phyloP scores from a whole-genome alignment of 148 eudicot genomes.

The Arctostaphylos glauca region DNA sequence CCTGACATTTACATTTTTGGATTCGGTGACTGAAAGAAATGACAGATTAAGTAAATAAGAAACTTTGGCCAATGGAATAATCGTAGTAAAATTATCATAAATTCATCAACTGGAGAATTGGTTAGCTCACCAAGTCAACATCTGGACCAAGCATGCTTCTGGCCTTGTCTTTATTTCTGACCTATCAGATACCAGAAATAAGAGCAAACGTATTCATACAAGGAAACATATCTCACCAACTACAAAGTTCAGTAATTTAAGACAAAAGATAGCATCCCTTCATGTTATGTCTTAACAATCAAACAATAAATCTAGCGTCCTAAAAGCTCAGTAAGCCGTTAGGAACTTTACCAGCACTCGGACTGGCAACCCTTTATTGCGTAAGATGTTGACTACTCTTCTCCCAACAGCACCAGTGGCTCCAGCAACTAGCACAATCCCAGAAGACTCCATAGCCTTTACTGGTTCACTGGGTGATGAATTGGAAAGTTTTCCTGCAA shows the following conservation, averaged over 20 bases:
- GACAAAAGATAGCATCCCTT: neutral
- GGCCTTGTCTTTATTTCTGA: slow-evolving; percentile 94
- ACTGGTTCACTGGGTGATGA: slow-evolving; percentile 61
- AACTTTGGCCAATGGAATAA: neutral
- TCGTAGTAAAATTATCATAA: neutral
- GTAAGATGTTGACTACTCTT: slow-evolving; percentile 82
- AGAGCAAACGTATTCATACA: neutral
- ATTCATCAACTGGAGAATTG: neutral
- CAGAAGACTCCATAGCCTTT: slow-evolving; percentile 72
- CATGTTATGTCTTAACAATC: neutral
- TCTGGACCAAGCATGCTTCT: slow-evolving; percentile 86
- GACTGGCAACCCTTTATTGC: slow-evolving; percentile 69
- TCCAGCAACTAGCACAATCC: slow-evolving; percentile 76
- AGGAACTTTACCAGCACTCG: slow-evolving; percentile 62
- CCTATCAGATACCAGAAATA: slow-evolving; percentile 43
- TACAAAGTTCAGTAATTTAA: neutral
- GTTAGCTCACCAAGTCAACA: slow-evolving; percentile 68
- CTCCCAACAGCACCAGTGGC: slow-evolving; percentile 99
- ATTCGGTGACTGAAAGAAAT: neutral
- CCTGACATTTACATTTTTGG: neutral
- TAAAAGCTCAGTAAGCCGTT: neutral
- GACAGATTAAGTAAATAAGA: neutral
- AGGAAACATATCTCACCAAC: neutral
- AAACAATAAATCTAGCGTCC: neutral
- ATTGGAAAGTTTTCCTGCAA: slow-evolving; percentile 61